Evolutionary conservation across 2,329 filamentous ascomycete species (phyloP).

Genomic region (Aquanectria penicillioides): DNA sequence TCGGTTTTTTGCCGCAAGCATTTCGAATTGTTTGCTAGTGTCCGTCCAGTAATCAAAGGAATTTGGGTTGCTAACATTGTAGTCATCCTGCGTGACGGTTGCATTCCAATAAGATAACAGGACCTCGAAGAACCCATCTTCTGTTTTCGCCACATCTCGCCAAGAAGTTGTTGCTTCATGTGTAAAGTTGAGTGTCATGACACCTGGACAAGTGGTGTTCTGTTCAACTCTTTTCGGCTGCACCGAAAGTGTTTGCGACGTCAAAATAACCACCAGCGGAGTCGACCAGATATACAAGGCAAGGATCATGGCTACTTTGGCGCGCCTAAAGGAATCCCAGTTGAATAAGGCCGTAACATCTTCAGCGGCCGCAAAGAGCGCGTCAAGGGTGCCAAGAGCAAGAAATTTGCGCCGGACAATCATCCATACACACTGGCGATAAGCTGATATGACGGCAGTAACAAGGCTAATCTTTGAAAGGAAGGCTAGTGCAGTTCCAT

Average conservation of each 20-base stretch:
- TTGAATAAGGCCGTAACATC: conserved; percentile 36
- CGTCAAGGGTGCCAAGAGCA: conserved; percentile 36
- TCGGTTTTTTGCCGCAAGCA: conserved; percentile 19
- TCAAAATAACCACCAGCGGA: conserved; percentile 38
- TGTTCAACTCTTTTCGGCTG: conserved; percentile 20
- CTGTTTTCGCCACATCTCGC: background rate
- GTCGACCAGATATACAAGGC: conserved; percentile 41
- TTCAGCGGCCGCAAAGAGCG: conserved; percentile 37
- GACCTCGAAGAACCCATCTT: conserved; percentile 10
- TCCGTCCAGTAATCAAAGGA: conserved; percentile 28
- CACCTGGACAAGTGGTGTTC: conserved; percentile 22
- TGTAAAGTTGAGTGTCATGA: conserved; percentile 37
- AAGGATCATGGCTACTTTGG: conserved; percentile 37
- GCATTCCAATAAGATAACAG: conserved; percentile 33
- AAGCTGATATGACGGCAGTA: conserved; percentile 36
- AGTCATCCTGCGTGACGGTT: background rate
- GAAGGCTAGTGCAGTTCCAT: conserved; percentile 36
- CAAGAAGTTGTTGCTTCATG: conserved; percentile 31
- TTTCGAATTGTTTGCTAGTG: conserved; percentile 15
- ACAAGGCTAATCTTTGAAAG: conserved; percentile 37
- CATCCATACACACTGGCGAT: conserved; percentile 38
- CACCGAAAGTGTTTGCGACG: conserved; percentile 37
- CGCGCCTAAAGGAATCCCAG: conserved; percentile 35
- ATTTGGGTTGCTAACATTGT: conserved; percentile 6
- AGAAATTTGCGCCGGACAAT: conserved; percentile 38